Evolutionary conservation across 2,329 filamentous ascomycete genomes (phyloP).

Genomic region (Verticillium albo-atrum): DNA sequence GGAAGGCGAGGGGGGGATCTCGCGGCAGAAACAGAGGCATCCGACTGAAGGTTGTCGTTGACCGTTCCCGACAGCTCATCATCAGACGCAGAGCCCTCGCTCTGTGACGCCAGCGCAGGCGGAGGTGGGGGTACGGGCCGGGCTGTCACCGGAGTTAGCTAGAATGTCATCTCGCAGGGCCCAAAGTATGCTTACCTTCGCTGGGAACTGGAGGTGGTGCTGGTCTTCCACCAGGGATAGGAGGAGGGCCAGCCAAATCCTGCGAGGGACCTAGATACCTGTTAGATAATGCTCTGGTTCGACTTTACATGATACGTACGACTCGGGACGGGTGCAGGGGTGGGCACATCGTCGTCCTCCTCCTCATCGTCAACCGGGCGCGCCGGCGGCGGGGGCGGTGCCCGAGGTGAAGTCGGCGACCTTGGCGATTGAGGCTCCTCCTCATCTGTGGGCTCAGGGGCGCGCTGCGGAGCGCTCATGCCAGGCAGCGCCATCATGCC

Average conservation of each 20-base stretch:
- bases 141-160: constrained; percentile 36
- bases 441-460: constrained; percentile 37
- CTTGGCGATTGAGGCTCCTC: constrained; percentile 38
- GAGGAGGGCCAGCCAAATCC: constrained; percentile 31
- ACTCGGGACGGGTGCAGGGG: constrained; percentile 5
- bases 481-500: constrained; percentile 62
- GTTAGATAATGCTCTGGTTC: constrained; percentile 18
- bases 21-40: constrained; percentile 1
- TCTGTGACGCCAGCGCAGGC: constrained; percentile 56
- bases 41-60: constrained; percentile 3
- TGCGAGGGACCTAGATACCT: constrained; percentile 24
- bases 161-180: not conserved
- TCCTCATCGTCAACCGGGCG: constrained; percentile 51
- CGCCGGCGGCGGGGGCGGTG: constrained; percentile 31
- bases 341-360: constrained; percentile 26
- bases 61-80: constrained; percentile 67
- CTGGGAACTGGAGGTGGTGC: constrained; percentile 53
- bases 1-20: constrained; percentile 37
- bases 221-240: constrained; percentile 46
- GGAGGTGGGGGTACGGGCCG: constrained; percentile 56
- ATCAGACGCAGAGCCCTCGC: constrained; percentile 79
- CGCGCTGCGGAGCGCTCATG: constrained; percentile 55
- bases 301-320: constrained; percentile 8
- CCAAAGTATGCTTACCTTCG: constrained; percentile 48
- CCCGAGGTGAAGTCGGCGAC: constrained; percentile 32